Conservation (phyloP, 768 basidiomycete genomes). For the Tephrocybe sp. region DNA sequence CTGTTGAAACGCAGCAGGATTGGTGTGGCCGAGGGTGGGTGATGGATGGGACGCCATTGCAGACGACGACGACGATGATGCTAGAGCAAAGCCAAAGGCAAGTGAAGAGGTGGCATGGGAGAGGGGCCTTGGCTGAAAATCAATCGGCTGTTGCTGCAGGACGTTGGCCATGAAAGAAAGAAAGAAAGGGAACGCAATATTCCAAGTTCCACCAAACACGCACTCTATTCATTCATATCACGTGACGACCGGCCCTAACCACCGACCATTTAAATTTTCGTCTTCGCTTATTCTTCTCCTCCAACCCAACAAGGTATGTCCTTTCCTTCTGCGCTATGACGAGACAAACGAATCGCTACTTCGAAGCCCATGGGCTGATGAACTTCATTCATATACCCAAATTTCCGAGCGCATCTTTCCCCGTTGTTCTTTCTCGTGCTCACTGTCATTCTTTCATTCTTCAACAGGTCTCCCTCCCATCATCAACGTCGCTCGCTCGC, state of each 20-base stretch:
- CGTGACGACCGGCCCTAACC: slow-evolving; percentile 38
- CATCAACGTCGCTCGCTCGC: not conserved
- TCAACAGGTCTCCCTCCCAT: not conserved
- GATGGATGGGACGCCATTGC: slow-evolving; percentile 41
- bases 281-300: slow-evolving; percentile 12
- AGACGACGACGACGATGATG: slow-evolving; percentile 40
- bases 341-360: slow-evolving; percentile 85
- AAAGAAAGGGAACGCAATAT: slow-evolving; percentile 30
- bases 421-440: slow-evolving; percentile 14
- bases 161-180: slow-evolving; percentile 65
- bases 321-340: slow-evolving; percentile 43
- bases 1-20: slow-evolving; percentile 54
- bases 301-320: slow-evolving; percentile 31
- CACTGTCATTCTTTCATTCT: slow-evolving; percentile 12
- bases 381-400: slow-evolving; percentile 79
- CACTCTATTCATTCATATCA: not conserved
- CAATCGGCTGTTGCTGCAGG: slow-evolving; percentile 62
- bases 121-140: slow-evolving; percentile 59
- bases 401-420: slow-evolving; percentile 66
- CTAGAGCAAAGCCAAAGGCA: slow-evolving; percentile 73
- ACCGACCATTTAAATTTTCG: slow-evolving; percentile 14
- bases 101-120: slow-evolving; percentile 64
- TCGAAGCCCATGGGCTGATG: slow-evolving; percentile 73
- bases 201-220: not conserved
- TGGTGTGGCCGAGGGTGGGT: slow-evolving; percentile 46